phyloP scores from a whole-genome alignment of 768 basidiomycete genomes.

The Asterophora parasitica region DNA sequence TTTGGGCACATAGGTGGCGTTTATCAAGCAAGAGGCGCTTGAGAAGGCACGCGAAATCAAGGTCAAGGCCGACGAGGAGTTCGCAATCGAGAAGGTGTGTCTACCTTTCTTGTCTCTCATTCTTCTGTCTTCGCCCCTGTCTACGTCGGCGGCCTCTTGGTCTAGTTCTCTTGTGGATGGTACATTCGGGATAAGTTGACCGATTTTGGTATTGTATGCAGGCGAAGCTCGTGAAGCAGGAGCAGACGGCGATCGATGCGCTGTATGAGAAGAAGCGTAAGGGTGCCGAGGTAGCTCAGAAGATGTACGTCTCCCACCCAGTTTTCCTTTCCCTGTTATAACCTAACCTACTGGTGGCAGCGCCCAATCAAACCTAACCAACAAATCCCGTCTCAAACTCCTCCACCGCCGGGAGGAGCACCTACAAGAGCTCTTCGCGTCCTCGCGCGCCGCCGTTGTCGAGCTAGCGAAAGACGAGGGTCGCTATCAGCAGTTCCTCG shows the following conservation, averaged over 20 bases:
- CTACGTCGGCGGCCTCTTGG: background rate
- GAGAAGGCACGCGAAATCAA: conserved; percentile 97
- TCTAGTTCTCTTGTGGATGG: no score
- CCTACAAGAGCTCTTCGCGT: conserved; percentile 80
- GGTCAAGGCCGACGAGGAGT: conserved; percentile 98
- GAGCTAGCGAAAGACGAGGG: conserved; percentile 59
- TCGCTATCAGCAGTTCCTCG: conserved; percentile 77
- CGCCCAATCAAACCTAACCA: conserved; percentile 92
- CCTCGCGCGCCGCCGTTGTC: conserved; percentile 59
- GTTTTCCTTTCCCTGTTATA: no score
- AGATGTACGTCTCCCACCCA: conserved; percentile 58
- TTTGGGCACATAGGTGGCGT: conserved; percentile 63
- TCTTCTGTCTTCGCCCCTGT: background rate
- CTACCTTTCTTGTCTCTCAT: no score
- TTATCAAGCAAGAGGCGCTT: conserved; percentile 97
- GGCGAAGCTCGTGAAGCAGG: conserved; percentile 97
- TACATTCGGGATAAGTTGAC: background rate
- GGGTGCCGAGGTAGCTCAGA: conserved; percentile 88
- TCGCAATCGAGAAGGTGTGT: conserved; percentile 92
- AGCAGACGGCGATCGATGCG: conserved; percentile 90
- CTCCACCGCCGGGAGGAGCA: conserved; percentile 91
- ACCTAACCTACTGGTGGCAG: conserved; percentile 41
- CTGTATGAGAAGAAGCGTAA: conserved; percentile 96
- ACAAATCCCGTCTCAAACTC: conserved; percentile 89
- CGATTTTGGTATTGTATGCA: conserved; percentile 24